Conservation (phyloP, 345 rosid genomes). For the Cardamine occulta region DNA sequence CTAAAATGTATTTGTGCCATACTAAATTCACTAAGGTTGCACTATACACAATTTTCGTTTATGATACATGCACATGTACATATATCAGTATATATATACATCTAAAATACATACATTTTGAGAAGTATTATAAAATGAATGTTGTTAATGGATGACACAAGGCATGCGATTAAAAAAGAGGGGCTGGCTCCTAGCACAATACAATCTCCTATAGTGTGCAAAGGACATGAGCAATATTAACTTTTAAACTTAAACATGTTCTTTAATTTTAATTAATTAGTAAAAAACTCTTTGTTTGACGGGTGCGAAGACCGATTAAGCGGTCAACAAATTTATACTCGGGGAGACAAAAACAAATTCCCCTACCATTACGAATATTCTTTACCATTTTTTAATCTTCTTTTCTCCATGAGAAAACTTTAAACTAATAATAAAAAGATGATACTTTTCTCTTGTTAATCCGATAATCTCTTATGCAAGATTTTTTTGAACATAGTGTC, state of each 20-base stretch:
- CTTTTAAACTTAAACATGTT: constrained; percentile 24
- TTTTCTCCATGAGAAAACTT: background rate
- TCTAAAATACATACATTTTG: constrained; percentile 4
- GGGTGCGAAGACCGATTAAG: constrained; percentile 62
- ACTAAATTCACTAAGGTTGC: constrained; percentile 19
- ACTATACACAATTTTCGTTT: background rate
- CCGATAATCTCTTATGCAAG: constrained; percentile 14
- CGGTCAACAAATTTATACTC: constrained; percentile 81
- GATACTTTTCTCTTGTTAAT: constrained; percentile 9
- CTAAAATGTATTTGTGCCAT: background rate
- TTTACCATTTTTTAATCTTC: background rate
- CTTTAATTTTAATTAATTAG: constrained; percentile 12
- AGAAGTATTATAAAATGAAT: constrained; percentile 14
- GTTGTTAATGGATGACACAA: constrained; percentile 47
- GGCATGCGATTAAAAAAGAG: constrained; percentile 43
- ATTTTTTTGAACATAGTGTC: constrained; percentile 43
- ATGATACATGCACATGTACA: constrained; percentile 14
- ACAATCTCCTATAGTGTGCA: constrained; percentile 45
- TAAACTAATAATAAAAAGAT: constrained; percentile 19
- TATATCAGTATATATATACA: background rate
- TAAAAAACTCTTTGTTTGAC: constrained; percentile 53
- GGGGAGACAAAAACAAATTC: constrained; percentile 64
- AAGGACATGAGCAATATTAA: constrained; percentile 38
- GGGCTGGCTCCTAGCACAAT: constrained; percentile 46
- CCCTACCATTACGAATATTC: constrained; percentile 36